Conservation (phyloP, 1,284 basidiomycete genomes). For the Papiliotrema fonsecae region DNA sequence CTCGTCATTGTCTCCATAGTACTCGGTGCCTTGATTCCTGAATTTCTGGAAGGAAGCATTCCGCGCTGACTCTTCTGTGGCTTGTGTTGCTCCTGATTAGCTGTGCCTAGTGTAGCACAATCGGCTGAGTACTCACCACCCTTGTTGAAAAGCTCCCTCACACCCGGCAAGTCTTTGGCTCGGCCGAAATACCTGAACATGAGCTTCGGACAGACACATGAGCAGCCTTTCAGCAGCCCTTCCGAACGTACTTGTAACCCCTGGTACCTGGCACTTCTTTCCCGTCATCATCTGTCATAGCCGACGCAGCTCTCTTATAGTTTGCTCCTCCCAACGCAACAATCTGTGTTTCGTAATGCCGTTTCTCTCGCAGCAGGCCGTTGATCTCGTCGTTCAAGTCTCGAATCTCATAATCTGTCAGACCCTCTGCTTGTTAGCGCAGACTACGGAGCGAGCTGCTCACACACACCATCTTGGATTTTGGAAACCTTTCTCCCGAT, state of each 20-base stretch:
- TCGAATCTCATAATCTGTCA: slow-evolving; percentile 93
- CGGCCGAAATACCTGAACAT: slow-evolving; percentile 83
- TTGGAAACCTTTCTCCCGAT: slow-evolving; percentile 95
- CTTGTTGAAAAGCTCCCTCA: slow-evolving; percentile 85
- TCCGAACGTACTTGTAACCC: slow-evolving; percentile 79
- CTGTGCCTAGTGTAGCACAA: neutral
- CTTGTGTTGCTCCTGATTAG: slow-evolving; percentile 8
- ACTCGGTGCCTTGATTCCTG: slow-evolving; percentile 76
- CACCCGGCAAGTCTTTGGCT: slow-evolving; percentile 92
- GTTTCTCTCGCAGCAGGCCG: slow-evolving; percentile 87
- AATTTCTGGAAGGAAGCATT: slow-evolving; percentile 82
- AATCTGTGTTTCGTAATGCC: slow-evolving; percentile 97
- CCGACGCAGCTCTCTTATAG: slow-evolving; percentile 76
- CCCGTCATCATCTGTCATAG: slow-evolving; percentile 89
- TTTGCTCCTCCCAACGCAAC: slow-evolving; percentile 93
- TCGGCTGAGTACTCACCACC: slow-evolving; percentile 55
- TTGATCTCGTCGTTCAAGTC: slow-evolving; percentile 99
- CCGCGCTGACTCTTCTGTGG: slow-evolving; percentile 66
- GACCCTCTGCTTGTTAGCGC: slow-evolving; percentile 57
- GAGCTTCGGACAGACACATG: neutral
- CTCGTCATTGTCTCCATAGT: slow-evolving; percentile 91
- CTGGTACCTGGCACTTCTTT: slow-evolving; percentile 95
- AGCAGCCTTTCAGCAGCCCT: neutral
- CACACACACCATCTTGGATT: slow-evolving; percentile 82
- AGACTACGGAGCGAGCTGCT: neutral